Percentiles rank a stretch among this genome's conserved stretches.
phyloP scores from a whole-genome alignment of 345 rosid species.

The Brassica napus region Da-Ae NC_063434.1:24155001-24155500 shows the following conservation, averaged over 20 bases:
- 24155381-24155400: slow-evolving; percentile 7
- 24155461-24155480: background rate
- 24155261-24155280: background rate
- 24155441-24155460: slow-evolving; percentile 12
- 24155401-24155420: slow-evolving; percentile 1
- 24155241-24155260: background rate
- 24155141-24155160: background rate
- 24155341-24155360: background rate
- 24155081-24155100: background rate
- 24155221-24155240: background rate
- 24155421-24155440: background rate
- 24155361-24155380: background rate
- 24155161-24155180: background rate
- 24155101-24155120: background rate
- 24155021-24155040: background rate
- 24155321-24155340: background rate
- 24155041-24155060: background rate
- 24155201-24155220: background rate
- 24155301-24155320: background rate
- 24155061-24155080: background rate
- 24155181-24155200: background rate
- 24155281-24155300: background rate
- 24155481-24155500: background rate
- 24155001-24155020: background rate
- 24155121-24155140: background rate